Base-by-base conservation (phyloP, 495 filamentous ascomycete genomes). In the Podospora comata region DNA sequence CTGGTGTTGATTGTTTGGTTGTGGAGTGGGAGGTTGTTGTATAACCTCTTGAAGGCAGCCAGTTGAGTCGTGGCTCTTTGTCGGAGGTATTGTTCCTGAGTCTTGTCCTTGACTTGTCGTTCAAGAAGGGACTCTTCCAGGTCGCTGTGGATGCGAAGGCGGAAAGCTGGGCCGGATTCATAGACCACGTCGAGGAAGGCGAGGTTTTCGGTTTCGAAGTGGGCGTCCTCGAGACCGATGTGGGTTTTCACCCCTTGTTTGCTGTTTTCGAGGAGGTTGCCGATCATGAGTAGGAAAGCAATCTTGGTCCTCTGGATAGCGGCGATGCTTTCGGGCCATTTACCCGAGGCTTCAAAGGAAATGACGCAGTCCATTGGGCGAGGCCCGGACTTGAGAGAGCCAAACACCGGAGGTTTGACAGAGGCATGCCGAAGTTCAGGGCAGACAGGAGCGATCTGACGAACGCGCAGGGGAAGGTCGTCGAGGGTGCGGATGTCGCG, bases 301-400 rank as follows among this genome's bases (percentile, higher is more conserved):
- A 94, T 84, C 78, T 99, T 99, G 13, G 94, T 94, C 76, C 91
- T 86, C 75, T 98, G 95, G 58, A 99, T 94, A 3, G 95, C 94
- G 11, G 83, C 83, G 7, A 98, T 79, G 72, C 94, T 90, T 70
- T 98, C 93, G 0, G 95, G 96, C 95, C 95, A 99, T 66, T 93
- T 90, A 11, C 87, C 88, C 4, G 96, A 98, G 39, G 91, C 92
- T 80, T 99, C 95, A 72, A 99, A 97, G 70, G 94, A 93, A 27
- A 99, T 83, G 48, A 91, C 82, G 63, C 94, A 82, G 65, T 94
- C 88, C 72, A 84, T 74, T 0, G 81, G 82, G 0, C 68, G 74
- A 0, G 74, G 72, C 3, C 75, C 69, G 0, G 77, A 79, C 60
- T 80, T 80, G 28, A 75, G 70, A 16, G 75, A 70, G 16, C 75